Evolutionary conservation across 257 asterid species (phyloP).

Genomic region (Nicotiana attenuata): DNA sequence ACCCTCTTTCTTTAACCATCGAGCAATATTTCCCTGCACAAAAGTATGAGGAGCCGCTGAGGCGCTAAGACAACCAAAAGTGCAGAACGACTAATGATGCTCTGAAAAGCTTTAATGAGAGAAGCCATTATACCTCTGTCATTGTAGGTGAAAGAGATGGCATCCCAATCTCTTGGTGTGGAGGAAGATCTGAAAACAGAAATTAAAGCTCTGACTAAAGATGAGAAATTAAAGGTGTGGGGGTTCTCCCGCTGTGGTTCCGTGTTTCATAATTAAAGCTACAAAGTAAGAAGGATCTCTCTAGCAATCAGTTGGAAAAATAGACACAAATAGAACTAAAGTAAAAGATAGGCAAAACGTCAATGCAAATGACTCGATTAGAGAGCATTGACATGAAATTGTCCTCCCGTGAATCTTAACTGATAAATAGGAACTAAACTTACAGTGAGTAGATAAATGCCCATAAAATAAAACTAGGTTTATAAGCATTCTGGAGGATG

Average conservation of each 20-base stretch:
- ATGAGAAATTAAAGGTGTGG: not conserved
- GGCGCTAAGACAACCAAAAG: not conserved
- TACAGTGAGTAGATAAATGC: not conserved
- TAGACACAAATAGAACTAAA: not conserved
- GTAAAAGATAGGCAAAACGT: not conserved
- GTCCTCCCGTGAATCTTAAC: not conserved
- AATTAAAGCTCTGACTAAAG: too few relatives aligned
- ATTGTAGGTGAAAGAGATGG: conserved; percentile 3
- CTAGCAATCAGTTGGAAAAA: too few relatives aligned
- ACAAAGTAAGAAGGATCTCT: not conserved
- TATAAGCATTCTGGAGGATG: not conserved
- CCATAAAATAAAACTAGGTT: not conserved
- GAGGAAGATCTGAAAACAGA: conserved; percentile 12
- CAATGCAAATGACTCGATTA: not conserved
- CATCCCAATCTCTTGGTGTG: not conserved
- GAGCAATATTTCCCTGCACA: conserved; percentile 12
- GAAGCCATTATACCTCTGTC: conserved; percentile 52
- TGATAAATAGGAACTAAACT: not conserved
- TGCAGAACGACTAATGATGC: not conserved
- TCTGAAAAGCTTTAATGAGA: not conserved
- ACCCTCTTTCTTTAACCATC: not conserved
- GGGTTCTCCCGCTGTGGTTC: conserved; percentile 10
- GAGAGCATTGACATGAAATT: not conserved
- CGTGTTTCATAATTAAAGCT: conserved; percentile 3
- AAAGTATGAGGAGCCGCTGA: conserved; percentile 8